Evolutionary conservation across 2,329 filamentous ascomycete species (phyloP), one percentile per base, ranked within the genome.

Genomic region (Davidsoniella neocaledoniae): DNA sequence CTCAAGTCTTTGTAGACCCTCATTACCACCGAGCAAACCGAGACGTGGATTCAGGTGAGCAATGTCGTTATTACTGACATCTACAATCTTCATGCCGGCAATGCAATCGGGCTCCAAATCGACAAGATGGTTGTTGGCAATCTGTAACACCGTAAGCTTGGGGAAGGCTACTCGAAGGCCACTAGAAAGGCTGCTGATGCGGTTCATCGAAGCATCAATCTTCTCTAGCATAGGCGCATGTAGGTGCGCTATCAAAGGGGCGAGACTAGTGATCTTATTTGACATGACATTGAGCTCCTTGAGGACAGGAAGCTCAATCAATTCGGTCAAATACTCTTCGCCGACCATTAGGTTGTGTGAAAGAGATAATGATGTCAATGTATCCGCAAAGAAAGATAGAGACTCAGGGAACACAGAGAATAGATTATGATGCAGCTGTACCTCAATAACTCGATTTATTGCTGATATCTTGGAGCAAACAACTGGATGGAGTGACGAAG

Each of bases 61-160:
- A 54, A 96, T 86, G 46, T 90, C 82, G 59, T 96, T 96, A 63
- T 86, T 88, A 55, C 77, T 78, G 7, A 86, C 77, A 61, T 94
- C 86, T 2, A 93, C 76, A 4, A 83, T 74, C 55, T 77, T 77
- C 51, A 95, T 62, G 0, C 90, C 88, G 46, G 73, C 71, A 37
- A 95, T 77, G 8, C 78, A 70, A 8, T 86, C 81, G 0, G 85
- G 80, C 1, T 82, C 75, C 14, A 94, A 71, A 12, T 82, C 79
- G 5, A 73, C 69, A 46, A 95, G 73, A 55, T 80, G 78, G 61
- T 96, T 96, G 63, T 93, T 86, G 3, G 79, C 76, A 1, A 79
- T 81, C 16, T 90, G 67, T 8, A 96, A 68, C 0, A 83, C 76
- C 1, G 71, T 73, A 40, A 95, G 70, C 5, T 68, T 71, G 0